These are phyloP conservation scores for Castanea crenata DNA, from an alignment of 306 rosid species.

Conservation along the genomic window DNA sequence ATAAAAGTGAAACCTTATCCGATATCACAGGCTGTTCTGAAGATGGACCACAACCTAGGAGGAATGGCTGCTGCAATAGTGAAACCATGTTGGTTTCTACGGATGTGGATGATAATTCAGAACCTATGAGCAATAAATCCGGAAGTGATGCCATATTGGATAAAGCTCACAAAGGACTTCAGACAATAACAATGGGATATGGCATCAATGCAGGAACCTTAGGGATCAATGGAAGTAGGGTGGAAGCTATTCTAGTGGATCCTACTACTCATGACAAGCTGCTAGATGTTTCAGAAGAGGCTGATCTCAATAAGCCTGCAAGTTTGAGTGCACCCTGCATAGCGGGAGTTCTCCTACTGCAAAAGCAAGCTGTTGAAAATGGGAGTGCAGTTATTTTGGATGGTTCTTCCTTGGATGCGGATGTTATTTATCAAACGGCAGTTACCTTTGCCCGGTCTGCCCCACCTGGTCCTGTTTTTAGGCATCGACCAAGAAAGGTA, in stretches of 20 bases:
- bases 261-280: slow-evolving; percentile 20
- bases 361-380: slow-evolving; percentile 65
- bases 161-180: slow-evolving; percentile 25
- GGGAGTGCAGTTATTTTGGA: slow-evolving; percentile 71
- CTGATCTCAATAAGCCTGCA: slow-evolving; percentile 21
- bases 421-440: slow-evolving; percentile 49
- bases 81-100: slow-evolving; percentile 20
- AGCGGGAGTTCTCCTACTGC: slow-evolving; percentile 46
- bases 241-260: slow-evolving; percentile 14
- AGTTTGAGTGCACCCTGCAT: slow-evolving; percentile 32
- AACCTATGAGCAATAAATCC: slow-evolving; percentile 13
- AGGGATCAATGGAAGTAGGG: slow-evolving; percentile 16
- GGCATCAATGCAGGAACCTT: slow-evolving; percentile 15
- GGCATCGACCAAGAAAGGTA: slow-evolving; percentile 34
- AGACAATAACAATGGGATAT: slow-evolving; percentile 24
- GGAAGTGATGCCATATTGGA: slow-evolving; percentile 28
- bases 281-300: slow-evolving; percentile 30
- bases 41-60: slow-evolving; percentile 29
- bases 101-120: slow-evolving; percentile 13
- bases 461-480: slow-evolving; percentile 63
- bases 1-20: slow-evolving; percentile 27
- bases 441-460: slow-evolving; percentile 71
- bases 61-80: slow-evolving; percentile 5
- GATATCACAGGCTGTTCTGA: slow-evolving; percentile 24
- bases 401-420: slow-evolving; percentile 58